A percentile compares a stretch with the other conserved stretches of the same genome.
phyloP scores from a whole-genome alignment of 225 moss, liverwort and hornwort genomes.

The Sphagnum contortum region DNA sequence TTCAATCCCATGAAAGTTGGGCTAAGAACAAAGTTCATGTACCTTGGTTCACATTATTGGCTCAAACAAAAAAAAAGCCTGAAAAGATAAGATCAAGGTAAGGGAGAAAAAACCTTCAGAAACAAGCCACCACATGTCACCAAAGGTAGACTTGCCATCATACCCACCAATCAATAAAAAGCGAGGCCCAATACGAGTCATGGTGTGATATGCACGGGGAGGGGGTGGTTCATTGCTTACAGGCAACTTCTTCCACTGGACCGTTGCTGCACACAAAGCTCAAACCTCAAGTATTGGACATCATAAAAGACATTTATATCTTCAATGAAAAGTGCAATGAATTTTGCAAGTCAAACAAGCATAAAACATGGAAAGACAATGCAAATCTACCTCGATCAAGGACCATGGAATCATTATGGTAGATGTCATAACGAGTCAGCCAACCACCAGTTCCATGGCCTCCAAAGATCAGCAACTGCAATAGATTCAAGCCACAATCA shows the following conservation, averaged over 20 bases:
- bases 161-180: constrained; percentile 92
- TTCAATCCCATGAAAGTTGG: no score
- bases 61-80: background rate
- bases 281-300: background rate
- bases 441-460: constrained; percentile 97
- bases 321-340: background rate
- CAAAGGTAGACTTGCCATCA: constrained; percentile 91
- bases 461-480: constrained; percentile 86
- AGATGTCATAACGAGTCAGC: constrained; percentile 96
- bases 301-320: background rate
- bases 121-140: constrained; percentile 98
- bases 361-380: background rate
- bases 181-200: constrained; percentile 78
- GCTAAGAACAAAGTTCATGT: no score
- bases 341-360: no score
- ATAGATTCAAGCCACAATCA: background rate
- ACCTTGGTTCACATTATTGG: no score
- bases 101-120: constrained; percentile 48
- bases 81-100: background rate
- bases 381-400: constrained; percentile 77
- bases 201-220: constrained; percentile 83
- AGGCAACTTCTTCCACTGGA: constrained; percentile 81
- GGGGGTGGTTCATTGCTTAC: constrained; percentile 83
- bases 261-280: constrained; percentile 55
- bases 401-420: constrained; percentile 83